Evolutionary conservation across 805 yeast species (phyloP).

Genomic region (Saccharomycopsis vini): DNA sequence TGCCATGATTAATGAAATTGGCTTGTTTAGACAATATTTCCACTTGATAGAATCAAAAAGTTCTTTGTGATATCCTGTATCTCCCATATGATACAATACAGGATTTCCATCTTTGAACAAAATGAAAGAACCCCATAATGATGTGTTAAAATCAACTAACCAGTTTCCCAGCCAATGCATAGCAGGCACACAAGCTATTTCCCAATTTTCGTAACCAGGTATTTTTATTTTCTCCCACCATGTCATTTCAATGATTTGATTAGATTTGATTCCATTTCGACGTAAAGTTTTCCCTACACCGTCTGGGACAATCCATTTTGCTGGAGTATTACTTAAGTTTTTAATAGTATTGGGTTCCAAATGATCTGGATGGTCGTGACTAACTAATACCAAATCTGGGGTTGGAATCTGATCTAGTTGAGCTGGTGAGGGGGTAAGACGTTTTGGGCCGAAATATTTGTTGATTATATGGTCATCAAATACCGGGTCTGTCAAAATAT

Average conservation of each 20-base stretch:
- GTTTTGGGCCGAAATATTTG: constrained; percentile 65
- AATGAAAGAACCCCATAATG: constrained; percentile 86
- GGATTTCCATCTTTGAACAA: constrained; percentile 60
- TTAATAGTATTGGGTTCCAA: constrained; percentile 56
- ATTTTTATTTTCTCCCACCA: constrained; percentile 80
- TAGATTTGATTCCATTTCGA: constrained; percentile 40
- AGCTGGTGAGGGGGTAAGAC: constrained; percentile 76
- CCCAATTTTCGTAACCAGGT: constrained; percentile 51
- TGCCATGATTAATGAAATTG: constrained; percentile 56
- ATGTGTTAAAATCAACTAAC: constrained; percentile 67
- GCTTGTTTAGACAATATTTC: constrained; percentile 34
- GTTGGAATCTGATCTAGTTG: constrained; percentile 50
- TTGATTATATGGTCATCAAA: constrained; percentile 58
- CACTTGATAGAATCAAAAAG: constrained; percentile 52
- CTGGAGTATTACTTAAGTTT: constrained; percentile 24
- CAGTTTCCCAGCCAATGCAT: constrained; percentile 95
- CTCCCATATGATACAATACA: constrained; percentile 85
- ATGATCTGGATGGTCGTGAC: constrained; percentile 96
- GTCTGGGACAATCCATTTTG: constrained; percentile 78
- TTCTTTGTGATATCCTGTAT: constrained; percentile 79
- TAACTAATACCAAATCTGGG: constrained; percentile 68
- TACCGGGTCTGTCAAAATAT: constrained; percentile 79
- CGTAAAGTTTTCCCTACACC: constrained; percentile 61
- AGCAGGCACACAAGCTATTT: constrained; percentile 83
- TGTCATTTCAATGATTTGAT: constrained; percentile 63